Evolutionary conservation across 2,329 filamentous ascomycete genomes (phyloP).

Genomic region (Apiospora sp.): DNA sequence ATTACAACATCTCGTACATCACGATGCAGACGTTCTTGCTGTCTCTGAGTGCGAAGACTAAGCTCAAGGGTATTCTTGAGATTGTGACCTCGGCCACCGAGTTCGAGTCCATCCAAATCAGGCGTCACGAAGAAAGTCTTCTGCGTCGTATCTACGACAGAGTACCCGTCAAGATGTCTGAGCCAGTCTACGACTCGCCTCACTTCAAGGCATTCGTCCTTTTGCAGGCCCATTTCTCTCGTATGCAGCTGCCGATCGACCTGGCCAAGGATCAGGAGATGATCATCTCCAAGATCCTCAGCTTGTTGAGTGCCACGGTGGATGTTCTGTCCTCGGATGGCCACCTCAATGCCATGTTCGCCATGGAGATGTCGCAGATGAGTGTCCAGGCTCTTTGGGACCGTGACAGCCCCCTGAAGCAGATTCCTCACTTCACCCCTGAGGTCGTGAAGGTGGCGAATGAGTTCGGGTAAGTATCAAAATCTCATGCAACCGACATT

Average conservation of each 20-base stretch:
- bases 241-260: conserved; percentile 96
- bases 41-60: conserved; percentile 86
- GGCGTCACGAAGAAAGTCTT: conserved; percentile 88
- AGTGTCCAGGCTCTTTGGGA: conserved; percentile 99
- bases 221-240: conserved; percentile 94
- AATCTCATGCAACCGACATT: neutral
- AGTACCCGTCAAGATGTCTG: conserved; percentile 92
- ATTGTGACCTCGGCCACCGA: conserved; percentile 97
- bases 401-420: conserved; percentile 93
- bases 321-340: conserved; percentile 96
- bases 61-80: conserved; percentile 95
- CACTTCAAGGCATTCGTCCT: conserved; percentile 99
- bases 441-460: conserved; percentile 85
- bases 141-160: conserved; percentile 93
- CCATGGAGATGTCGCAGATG: conserved; percentile 99
- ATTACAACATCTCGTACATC: conserved; percentile 99
- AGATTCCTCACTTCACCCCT: conserved; percentile 92
- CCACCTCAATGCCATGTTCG: conserved; percentile 95
- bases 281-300: conserved; percentile 84
- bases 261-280: conserved; percentile 94
- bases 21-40: conserved; percentile 99
- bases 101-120: conserved; percentile 93
- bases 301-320: conserved; percentile 88
- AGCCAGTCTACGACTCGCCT: conserved; percentile 87
- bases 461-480: conserved; percentile 71